These are phyloP conservation scores for Cystofilobasidium bisporidii DNA, from an alignment of 768 basidiomycete species.

Conservation along the genomic window DNA sequence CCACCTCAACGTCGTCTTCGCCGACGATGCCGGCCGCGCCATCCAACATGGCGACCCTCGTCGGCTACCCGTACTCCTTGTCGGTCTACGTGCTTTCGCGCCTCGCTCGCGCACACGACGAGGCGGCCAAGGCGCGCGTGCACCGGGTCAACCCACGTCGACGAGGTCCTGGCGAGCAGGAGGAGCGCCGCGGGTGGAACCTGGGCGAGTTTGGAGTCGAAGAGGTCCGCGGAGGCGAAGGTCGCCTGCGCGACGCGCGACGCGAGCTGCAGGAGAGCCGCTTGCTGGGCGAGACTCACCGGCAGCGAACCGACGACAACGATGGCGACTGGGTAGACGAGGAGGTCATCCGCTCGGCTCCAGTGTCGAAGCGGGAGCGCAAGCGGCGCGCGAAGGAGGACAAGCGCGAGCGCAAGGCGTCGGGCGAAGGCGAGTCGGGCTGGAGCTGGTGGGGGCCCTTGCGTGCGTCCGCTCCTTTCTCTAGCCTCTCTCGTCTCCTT, in stretches of 20 bases:
- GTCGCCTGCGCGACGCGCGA: slow-evolving; percentile 36
- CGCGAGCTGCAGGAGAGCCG: slow-evolving; percentile 24
- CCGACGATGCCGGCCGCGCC: slow-evolving; percentile 28
- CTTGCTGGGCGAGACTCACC: slow-evolving; percentile 7
- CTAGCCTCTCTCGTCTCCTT: slow-evolving; percentile 36
- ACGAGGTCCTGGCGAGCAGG: slow-evolving; percentile 37
- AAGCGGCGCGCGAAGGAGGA: not conserved
- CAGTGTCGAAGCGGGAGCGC: not conserved
- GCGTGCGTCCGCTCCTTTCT: slow-evolving; percentile 35
- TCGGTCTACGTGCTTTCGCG: slow-evolving; percentile 52
- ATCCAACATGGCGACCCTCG: slow-evolving; percentile 25
- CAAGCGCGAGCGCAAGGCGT: not conserved
- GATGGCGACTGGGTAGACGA: slow-evolving; percentile 17
- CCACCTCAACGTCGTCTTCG: slow-evolving; percentile 19
- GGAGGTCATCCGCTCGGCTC: slow-evolving; percentile 4
- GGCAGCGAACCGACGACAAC: slow-evolving; percentile 25
- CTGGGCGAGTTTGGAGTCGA: slow-evolving; percentile 59
- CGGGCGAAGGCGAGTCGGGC: slow-evolving; percentile 20
- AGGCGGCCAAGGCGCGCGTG: slow-evolving; percentile 42
- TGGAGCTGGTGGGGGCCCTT: slow-evolving; percentile 42
- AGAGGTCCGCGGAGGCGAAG: slow-evolving; percentile 41
- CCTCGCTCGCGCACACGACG: slow-evolving; percentile 59
- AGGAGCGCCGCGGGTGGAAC: slow-evolving; percentile 54
- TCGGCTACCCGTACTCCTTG: slow-evolving; percentile 31
- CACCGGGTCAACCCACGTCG: slow-evolving; percentile 48